Evolutionary conservation across 2,329 filamentous ascomycete species (phyloP).

Genomic region (Colletotrichum brevisporum): DNA sequence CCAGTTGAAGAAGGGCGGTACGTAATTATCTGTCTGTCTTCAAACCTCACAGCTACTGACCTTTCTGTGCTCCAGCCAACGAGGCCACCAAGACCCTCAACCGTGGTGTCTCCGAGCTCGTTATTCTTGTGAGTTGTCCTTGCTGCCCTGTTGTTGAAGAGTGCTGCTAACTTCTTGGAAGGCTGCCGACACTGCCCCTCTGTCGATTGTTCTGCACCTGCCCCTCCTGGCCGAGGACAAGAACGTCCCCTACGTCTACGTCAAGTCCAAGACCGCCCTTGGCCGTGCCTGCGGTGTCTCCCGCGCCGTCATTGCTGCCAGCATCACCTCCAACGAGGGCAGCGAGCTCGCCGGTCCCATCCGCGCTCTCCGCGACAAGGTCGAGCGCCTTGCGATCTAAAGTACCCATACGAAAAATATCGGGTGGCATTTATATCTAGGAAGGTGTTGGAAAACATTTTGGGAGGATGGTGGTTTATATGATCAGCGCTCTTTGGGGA

Average conservation of each 20-base stretch:
- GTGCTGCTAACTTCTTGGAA: no score
- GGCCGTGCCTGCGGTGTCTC: constrained; percentile 92
- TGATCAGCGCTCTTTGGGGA: not conserved
- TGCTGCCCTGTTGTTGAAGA: no score
- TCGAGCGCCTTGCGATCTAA: constrained; percentile 96
- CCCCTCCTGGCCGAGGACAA: constrained; percentile 90
- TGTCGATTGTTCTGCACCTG: constrained; percentile 90
- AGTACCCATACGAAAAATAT: constrained; percentile 35
- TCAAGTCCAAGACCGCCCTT: constrained; percentile 81
- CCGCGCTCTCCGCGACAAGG: constrained; percentile 90
- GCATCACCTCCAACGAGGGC: constrained; percentile 93
- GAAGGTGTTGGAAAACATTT: constrained; percentile 11
- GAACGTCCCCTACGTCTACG: constrained; percentile 75
- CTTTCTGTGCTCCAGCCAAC: constrained; percentile 19
- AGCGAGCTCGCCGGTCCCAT: constrained; percentile 92
- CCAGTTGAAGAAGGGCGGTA: constrained; percentile 91
- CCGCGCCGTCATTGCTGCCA: constrained; percentile 87
- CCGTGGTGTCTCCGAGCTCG: constrained; percentile 90
- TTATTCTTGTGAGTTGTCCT: constrained; percentile 63
- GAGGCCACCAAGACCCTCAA: constrained; percentile 87
- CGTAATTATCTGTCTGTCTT: constrained; percentile 49
- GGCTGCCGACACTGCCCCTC: constrained; percentile 87
- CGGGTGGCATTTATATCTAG: constrained; percentile 23
- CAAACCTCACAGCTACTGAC: not conserved
- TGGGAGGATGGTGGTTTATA: constrained; percentile 2